phyloP scores from a whole-genome alignment of 148 eudicot genomes.

The Salicornia ramosissima region DNA sequence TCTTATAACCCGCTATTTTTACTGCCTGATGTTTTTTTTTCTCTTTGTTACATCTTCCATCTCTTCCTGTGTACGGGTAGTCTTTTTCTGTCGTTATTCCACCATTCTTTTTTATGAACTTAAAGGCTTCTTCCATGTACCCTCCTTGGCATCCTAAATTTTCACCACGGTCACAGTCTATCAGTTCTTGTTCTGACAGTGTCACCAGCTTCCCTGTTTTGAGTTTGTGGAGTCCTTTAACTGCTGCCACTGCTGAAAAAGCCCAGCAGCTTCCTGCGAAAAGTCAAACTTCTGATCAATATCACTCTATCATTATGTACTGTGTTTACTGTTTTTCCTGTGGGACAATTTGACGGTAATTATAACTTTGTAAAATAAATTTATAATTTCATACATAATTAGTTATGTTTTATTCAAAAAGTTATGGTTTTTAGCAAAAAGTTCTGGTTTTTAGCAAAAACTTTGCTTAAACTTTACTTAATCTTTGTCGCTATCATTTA shows the following conservation, averaged over 20 bases:
- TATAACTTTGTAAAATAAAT: too few species aligned
- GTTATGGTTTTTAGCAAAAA: too few species aligned
- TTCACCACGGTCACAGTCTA: slow-evolving; percentile 47
- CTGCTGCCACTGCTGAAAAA: slow-evolving; percentile 34
- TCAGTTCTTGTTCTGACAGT: slow-evolving; percentile 38
- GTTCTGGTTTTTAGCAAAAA: too few species aligned
- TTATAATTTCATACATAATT: too few species aligned
- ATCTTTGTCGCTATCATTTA: too few species aligned
- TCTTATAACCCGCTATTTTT: slow-evolving; percentile 33
- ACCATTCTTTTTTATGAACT: slow-evolving; percentile 35
- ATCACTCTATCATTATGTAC: too few species aligned
- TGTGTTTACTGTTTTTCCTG: too few species aligned
- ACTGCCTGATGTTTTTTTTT: slow-evolving; percentile 23
- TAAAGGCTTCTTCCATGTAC: slow-evolving; percentile 51
- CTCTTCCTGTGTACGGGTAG: slow-evolving; percentile 51
- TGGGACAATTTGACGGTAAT: too few species aligned
- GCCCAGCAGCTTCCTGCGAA: slow-evolving; percentile 45
- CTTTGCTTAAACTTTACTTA: too few species aligned
- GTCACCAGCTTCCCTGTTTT: slow-evolving; percentile 30
- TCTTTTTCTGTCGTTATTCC: slow-evolving; percentile 46
- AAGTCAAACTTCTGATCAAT: neutral
- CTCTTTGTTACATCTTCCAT: slow-evolving; percentile 29
- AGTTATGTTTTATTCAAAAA: too few species aligned
- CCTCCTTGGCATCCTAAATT: slow-evolving; percentile 71
- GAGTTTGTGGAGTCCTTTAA: slow-evolving; percentile 35